Conservation (phyloP, 169 alveolate genomes). For the Eimeria maxima region DNA sequence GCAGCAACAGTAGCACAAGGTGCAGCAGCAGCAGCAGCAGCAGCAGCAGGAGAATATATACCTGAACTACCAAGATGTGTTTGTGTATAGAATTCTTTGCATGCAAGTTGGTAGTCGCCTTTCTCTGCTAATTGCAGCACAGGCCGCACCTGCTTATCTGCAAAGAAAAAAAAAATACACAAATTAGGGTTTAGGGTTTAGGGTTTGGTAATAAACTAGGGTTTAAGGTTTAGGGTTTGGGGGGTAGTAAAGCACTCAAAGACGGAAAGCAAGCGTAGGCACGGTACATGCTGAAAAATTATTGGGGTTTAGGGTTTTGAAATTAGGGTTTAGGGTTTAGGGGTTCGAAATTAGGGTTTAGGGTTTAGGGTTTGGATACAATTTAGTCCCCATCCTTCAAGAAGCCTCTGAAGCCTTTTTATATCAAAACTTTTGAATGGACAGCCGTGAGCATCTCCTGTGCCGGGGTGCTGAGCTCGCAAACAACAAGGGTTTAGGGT, state of each 20-base stretch:
- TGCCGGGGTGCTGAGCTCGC: conserved; percentile 88
- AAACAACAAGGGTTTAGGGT: background rate
- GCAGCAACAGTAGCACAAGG: background rate
- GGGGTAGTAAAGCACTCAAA: no score
- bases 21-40: background rate
- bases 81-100: conserved; percentile 92
- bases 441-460: conserved; percentile 97
- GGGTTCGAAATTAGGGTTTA: background rate
- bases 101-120: conserved; percentile 93
- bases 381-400: conserved; percentile 59
- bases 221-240: background rate
- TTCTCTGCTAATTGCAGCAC: conserved; percentile 80
- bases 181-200: background rate
- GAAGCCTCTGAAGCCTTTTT: conserved; percentile 83
- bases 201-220: background rate
- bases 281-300: no score
- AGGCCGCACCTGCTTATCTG: background rate
- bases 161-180: background rate
- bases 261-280: no score
- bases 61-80: conserved; percentile 91
- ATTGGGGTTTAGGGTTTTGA: no score
- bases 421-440: conserved; percentile 93
- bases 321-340: background rate
- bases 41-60: conserved; percentile 39
- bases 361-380: conserved; percentile 29